phyloP scores from a whole-genome alignment of 106 monocot species.

The Dendrobium officinale region DNA sequence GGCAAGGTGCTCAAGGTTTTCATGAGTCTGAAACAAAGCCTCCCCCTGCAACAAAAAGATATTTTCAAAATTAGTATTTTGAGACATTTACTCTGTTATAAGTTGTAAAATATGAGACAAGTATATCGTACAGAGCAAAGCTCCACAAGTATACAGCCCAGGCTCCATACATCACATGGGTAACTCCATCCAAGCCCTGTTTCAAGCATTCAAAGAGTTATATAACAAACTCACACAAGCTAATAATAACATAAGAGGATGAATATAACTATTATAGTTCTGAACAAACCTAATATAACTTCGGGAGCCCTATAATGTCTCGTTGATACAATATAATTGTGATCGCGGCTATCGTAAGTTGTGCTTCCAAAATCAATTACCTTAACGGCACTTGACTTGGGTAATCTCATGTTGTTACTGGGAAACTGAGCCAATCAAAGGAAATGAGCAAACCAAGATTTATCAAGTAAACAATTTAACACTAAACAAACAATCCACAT shows the following conservation, averaged over 20 bases:
- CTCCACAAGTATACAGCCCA: conserved; percentile 69
- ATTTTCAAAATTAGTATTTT: background rate
- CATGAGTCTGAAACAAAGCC: conserved; percentile 84
- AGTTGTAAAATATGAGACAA: background rate
- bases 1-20: conserved; percentile 80
- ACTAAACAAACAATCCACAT: no score
- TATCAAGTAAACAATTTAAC: background rate
- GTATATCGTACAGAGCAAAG: conserved; percentile 49
- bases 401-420: conserved; percentile 20
- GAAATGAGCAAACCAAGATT: no score
- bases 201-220: background rate
- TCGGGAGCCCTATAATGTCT: conserved; percentile 94
- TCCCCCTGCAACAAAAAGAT: conserved; percentile 47
- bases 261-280: background rate
- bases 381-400: conserved; percentile 87
- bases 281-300: conserved; percentile 63
- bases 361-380: conserved; percentile 99
- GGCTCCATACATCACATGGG: conserved; percentile 72
- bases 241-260: background rate
- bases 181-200: conserved; percentile 72
- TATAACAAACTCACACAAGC: background rate
- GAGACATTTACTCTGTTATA: background rate
- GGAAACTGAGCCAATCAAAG: background rate
- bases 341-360: conserved; percentile 49
- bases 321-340: conserved; percentile 75